These are phyloP conservation scores for Globisporangium recalcitrans DNA, from an alignment of 352 stramenopile genomes.

Conservation along the genomic window DNA sequence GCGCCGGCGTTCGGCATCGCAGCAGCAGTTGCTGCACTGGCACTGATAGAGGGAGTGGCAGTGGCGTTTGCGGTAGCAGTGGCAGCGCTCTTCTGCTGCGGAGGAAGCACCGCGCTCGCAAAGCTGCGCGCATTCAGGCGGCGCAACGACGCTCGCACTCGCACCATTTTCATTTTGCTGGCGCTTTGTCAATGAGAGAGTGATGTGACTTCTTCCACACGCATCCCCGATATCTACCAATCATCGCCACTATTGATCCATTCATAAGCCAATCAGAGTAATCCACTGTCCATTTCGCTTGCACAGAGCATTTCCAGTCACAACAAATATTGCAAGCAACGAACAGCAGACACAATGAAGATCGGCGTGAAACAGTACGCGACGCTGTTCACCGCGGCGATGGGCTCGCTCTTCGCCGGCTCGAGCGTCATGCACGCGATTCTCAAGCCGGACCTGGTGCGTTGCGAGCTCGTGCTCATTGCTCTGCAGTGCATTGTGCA, in stretches of 20 bases:
- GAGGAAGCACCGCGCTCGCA: conserved; percentile 1
- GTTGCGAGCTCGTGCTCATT: conserved; percentile 8
- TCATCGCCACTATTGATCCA: background rate
- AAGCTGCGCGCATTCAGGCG: conserved; percentile 5
- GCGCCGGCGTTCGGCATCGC: conserved; percentile 6
- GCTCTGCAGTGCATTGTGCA: background rate
- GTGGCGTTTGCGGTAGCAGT: background rate
- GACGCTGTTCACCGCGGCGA: conserved; percentile 57
- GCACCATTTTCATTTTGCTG: background rate
- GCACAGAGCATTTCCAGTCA: no score
- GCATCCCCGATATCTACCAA: background rate
- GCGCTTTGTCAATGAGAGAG: background rate
- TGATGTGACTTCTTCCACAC: background rate
- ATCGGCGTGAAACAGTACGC: conserved; percentile 73
- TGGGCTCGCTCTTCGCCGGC: conserved; percentile 79
- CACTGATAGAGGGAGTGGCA: background rate
- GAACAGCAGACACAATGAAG: no score
- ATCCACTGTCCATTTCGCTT: background rate
- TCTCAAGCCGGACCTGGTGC: conserved; percentile 76
- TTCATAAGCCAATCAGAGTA: conserved; percentile 26
- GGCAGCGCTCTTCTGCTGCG: background rate
- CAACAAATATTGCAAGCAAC: background rate
- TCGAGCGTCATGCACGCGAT: conserved; percentile 82
- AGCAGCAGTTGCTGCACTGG: background rate
- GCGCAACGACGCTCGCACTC: background rate